Conservation (phyloP, 1,284 basidiomycete genomes). For the Agaricales sp. region DNA sequence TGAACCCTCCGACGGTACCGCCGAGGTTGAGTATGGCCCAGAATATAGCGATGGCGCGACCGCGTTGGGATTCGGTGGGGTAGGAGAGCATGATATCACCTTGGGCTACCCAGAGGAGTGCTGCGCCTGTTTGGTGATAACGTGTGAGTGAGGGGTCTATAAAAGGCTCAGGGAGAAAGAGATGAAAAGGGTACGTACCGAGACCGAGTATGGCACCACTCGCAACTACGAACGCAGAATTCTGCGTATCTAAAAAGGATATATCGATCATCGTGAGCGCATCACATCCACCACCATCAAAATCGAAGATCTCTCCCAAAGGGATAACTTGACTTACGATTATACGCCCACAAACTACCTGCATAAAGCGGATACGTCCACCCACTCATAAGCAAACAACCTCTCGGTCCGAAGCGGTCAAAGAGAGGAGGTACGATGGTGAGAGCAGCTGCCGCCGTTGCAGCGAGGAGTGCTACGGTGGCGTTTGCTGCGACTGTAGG, state of each 20-base stretch:
- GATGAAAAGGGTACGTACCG: conserved; percentile 23
- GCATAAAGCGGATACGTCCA: conserved; percentile 45
- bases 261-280: no score
- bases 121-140: conserved; percentile 25
- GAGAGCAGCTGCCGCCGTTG: conserved; percentile 20
- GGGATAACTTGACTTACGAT: no score
- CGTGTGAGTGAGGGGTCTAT: neutral
- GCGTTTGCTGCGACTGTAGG: conserved; percentile 20
- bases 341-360: conserved; percentile 33
- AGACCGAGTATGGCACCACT: conserved; percentile 51
- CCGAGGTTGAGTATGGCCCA: conserved; percentile 65
- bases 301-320: no score
- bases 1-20: conserved; percentile 51
- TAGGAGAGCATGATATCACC: conserved; percentile 59
- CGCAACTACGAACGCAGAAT: conserved; percentile 37
- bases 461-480: conserved; percentile 17
- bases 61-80: conserved; percentile 50
- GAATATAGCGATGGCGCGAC: conserved; percentile 49
- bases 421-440: conserved; percentile 29
- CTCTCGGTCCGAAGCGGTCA: conserved; percentile 40
- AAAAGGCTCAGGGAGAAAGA: neutral
- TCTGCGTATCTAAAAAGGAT: conserved; percentile 25
- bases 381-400: conserved; percentile 43
- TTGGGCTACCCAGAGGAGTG: conserved; percentile 59
- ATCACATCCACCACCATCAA: no score